Percentiles rank a stretch among this genome's conserved stretches.
phyloP scores from a whole-genome alignment of 2,329 filamentous ascomycete genomes.

The Phyllosticta ampelicida region DNA sequence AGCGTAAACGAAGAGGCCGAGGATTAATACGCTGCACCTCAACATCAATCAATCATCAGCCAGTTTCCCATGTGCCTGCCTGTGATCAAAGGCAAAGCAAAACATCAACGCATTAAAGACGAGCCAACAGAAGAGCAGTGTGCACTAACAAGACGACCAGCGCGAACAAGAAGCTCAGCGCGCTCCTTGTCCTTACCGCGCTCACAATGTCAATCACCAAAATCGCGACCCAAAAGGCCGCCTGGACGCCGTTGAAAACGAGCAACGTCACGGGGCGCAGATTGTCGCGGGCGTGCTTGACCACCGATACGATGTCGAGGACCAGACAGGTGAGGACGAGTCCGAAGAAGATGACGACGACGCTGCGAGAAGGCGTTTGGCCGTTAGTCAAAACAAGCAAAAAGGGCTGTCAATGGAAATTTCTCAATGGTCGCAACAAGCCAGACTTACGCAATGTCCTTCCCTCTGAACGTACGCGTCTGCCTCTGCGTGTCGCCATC shows the following conservation, averaged over 20 bases:
- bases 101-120: no score
- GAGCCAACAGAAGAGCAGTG: no score
- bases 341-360: constrained; percentile 22
- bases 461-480: no score
- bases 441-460: constrained; percentile 3
- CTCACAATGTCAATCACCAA: constrained; percentile 23
- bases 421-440: no score
- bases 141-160: constrained; percentile 27
- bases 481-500: no score
- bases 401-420: no score
- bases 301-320: constrained; percentile 25
- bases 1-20: constrained; percentile 8
- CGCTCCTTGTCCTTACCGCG: constrained; percentile 13
- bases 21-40: constrained; percentile 3
- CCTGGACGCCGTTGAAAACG: constrained; percentile 26
- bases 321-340: constrained; percentile 24
- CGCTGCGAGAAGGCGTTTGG: no score
- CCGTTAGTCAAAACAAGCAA: no score
- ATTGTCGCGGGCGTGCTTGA: constrained; percentile 23
- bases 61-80: no score
- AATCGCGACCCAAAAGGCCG: constrained; percentile 24
- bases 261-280: constrained; percentile 25
- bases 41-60: no score
- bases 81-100: no score
- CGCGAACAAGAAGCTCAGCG: constrained; percentile 18